These are phyloP conservation scores for Fusarium armeniacum DNA, from an alignment of 2,329 filamentous ascomycete species.

Conservation along the genomic window DNA sequence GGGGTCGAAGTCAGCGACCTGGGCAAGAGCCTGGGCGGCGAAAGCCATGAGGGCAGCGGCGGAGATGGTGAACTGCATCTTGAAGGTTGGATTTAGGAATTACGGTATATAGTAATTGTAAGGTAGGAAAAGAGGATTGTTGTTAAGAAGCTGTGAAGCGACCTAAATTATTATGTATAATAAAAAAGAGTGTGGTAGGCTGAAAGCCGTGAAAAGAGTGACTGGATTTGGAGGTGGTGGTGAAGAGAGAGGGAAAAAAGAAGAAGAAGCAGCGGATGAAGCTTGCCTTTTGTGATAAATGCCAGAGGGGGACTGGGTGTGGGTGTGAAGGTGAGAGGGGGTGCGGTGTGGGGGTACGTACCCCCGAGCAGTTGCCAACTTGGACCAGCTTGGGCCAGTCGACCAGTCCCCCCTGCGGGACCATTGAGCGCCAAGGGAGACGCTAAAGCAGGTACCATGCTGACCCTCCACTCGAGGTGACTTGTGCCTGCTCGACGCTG, in stretches of 20 bases:
- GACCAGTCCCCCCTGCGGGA: conserved; percentile 20
- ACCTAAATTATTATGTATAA: conserved; percentile 40
- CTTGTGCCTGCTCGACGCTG: conserved; percentile 3
- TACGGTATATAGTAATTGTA: conserved; percentile 42
- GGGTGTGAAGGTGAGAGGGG: conserved; percentile 11
- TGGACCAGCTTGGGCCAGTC: conserved; percentile 10
- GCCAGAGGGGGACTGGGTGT: conserved; percentile 40
- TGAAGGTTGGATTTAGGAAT: conserved; percentile 54
- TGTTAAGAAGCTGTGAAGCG: conserved; percentile 37
- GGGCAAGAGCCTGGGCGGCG: conserved; percentile 65
- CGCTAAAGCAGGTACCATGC: conserved; percentile 46
- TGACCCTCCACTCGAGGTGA: conserved; percentile 17
- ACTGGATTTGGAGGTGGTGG: conserved; percentile 52
- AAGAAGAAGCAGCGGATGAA: conserved; percentile 33
- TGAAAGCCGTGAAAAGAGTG: conserved; percentile 50
- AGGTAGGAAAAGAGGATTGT: conserved; percentile 35
- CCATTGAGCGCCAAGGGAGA: conserved; percentile 39
- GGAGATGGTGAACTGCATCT: conserved; percentile 68
- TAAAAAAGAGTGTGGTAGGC: conserved; percentile 54
- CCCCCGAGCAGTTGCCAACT: conserved; percentile 27
- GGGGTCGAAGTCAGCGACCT: conserved; percentile 69
- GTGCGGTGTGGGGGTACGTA: conserved; percentile 39
- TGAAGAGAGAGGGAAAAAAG: conserved; percentile 40
- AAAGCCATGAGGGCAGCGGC: conserved; percentile 66
- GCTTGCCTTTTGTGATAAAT: conserved; percentile 47